These are phyloP conservation scores for Anisodus tanguticus DNA, from an alignment of 257 asterid genomes.

Conservation along the genomic window DNA sequence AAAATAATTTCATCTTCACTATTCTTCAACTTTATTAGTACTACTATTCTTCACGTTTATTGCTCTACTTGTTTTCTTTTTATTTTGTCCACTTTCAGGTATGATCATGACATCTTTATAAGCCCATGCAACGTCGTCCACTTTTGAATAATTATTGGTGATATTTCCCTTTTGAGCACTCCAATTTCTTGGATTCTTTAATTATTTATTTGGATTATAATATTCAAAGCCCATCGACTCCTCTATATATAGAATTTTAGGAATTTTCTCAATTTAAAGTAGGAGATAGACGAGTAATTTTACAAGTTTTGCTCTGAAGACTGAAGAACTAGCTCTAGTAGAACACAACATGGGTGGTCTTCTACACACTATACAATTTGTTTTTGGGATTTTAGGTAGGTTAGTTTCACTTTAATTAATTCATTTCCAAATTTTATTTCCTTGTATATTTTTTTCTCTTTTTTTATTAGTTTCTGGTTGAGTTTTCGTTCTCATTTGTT, in stretches of 20 bases:
- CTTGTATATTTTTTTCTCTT: background rate
- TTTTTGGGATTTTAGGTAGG: constrained; percentile 71
- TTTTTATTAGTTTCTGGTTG: background rate
- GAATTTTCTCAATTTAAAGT: no score
- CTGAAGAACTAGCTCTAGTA: background rate
- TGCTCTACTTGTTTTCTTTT: background rate
- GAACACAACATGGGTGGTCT: constrained; percentile 33
- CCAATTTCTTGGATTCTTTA: background rate
- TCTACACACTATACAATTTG: constrained; percentile 51
- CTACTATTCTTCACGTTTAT: no score
- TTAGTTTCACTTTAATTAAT: background rate
- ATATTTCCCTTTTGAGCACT: background rate
- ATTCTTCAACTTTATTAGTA: no score
- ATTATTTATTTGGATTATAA: background rate
- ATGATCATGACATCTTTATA: background rate
- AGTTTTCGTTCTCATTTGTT: constrained; percentile 20
- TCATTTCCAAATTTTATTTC: background rate
- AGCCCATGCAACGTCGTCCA: background rate
- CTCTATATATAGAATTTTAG: background rate
- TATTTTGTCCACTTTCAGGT: background rate
- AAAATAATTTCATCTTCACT: background rate
- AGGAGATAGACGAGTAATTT: no score
- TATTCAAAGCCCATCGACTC: background rate
- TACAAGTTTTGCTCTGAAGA: no score
- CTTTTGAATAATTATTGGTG: constrained; percentile 12